These are phyloP conservation scores for Ziziphus jujuba DNA, from an alignment of 306 rosid species.

Conservation along the genomic window DNA sequence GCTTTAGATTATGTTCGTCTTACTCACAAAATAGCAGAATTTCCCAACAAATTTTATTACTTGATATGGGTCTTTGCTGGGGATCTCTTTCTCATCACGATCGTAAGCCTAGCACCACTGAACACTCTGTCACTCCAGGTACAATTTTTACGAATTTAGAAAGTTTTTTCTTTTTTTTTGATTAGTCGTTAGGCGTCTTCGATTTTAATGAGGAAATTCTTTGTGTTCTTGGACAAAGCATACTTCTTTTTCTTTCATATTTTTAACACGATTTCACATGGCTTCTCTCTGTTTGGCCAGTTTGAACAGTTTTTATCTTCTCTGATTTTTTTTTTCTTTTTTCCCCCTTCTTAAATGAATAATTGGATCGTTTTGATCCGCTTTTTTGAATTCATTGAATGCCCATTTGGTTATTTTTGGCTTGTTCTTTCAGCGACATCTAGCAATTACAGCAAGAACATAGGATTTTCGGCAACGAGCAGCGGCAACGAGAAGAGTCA, in stretches of 20 bases:
- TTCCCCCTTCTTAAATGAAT: too few species aligned
- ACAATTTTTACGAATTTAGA: constrained; percentile 12
- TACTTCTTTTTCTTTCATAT: not conserved
- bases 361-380: not conserved
- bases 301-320: not conserved
- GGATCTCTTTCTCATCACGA: constrained; percentile 29
- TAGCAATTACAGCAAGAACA: constrained; percentile 31
- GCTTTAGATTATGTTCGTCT: not conserved
- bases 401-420: not conserved
- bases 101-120: constrained; percentile 19
- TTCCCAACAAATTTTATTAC: not conserved
- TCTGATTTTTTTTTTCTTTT: not conserved
- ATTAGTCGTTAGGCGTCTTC: not conserved
- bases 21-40: not conserved
- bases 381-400: not conserved
- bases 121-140: constrained; percentile 42
- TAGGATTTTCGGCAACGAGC: constrained; percentile 43
- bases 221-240: not conserved
- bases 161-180: not conserved
- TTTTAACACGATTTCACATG: constrained; percentile 8
- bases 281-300: constrained; percentile 13
- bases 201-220: not conserved
- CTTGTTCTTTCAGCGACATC: constrained; percentile 38
- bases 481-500: constrained; percentile 56
- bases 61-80: constrained; percentile 62